A percentile compares a stretch with the other conserved stretches of the same genome.
phyloP scores from a whole-genome alignment of 2,329 filamentous ascomycete genomes.

The Fusarium albidum region DNA sequence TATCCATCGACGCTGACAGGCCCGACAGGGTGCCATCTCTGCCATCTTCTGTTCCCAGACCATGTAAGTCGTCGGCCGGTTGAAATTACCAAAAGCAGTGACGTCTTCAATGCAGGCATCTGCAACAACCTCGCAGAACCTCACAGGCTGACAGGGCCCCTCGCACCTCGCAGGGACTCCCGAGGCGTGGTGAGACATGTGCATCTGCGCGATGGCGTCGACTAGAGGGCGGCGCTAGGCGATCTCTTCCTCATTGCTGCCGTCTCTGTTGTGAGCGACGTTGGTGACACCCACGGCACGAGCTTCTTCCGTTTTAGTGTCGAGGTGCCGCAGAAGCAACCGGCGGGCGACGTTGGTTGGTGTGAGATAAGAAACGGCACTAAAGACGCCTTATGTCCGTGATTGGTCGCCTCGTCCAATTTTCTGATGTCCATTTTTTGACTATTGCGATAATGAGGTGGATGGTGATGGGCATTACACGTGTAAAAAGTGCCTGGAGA shows the following conservation, averaged over 20 bases:
- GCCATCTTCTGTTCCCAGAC: too few species aligned
- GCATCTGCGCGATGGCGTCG: conserved; percentile 37
- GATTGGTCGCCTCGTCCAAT: conserved; percentile 49
- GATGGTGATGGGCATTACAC: conserved; percentile 27
- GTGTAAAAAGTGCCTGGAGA: conserved; percentile 24
- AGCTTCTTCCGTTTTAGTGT: conserved; percentile 40
- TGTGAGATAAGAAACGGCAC: conserved; percentile 51
- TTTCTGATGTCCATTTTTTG: conserved; percentile 54
- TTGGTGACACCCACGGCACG: conserved; percentile 28
- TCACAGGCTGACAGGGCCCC: conserved; percentile 34
- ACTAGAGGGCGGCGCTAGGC: conserved; percentile 29
- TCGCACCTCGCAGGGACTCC: conserved; percentile 34
- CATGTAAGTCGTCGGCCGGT: conserved; percentile 25
- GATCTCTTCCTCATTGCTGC: conserved; percentile 37
- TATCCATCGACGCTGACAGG: conserved; percentile 9
- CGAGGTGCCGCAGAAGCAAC: conserved; percentile 20
- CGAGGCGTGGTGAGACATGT: conserved; percentile 40
- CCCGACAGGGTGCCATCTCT: conserved; percentile 2
- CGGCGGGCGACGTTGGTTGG: conserved; percentile 47
- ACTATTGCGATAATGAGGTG: conserved; percentile 43
- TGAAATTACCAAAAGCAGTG: conserved; percentile 39
- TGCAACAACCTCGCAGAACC: conserved; percentile 29
- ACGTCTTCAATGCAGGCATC: conserved; percentile 37
- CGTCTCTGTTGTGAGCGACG: conserved; percentile 24
- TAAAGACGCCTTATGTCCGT: conserved; percentile 28